These are phyloP conservation scores for Curvularia eragrostidis DNA, from an alignment of 2,329 filamentous ascomycete genomes.

Conservation along the genomic window DNA sequence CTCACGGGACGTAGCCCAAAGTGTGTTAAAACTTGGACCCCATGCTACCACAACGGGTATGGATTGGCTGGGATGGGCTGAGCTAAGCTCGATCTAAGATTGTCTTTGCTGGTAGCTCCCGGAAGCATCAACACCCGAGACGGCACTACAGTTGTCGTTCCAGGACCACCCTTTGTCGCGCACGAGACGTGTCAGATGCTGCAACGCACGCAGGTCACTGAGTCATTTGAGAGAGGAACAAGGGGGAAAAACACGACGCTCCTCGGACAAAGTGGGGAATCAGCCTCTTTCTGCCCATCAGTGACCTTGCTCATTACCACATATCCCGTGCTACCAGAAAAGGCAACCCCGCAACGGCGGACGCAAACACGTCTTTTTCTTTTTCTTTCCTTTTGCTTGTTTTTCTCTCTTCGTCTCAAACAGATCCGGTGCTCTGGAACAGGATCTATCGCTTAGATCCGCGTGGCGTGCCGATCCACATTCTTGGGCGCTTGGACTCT, in stretches of 20 bases:
- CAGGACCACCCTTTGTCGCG: conserved; percentile 25
- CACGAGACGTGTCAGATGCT: conserved; percentile 29
- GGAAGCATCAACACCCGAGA: conserved; percentile 46
- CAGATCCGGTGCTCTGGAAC: conserved; percentile 18
- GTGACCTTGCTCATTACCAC: neutral
- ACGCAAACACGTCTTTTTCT: neutral
- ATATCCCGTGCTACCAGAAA: neutral
- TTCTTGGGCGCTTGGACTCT: neutral
- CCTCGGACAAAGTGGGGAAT: neutral
- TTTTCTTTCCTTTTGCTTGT: neutral
- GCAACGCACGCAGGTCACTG: neutral
- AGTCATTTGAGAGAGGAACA: neutral
- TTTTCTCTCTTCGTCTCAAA: neutral
- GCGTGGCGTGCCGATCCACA: conserved; percentile 21
- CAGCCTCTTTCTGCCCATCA: neutral
- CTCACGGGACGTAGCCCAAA: conserved; percentile 11
- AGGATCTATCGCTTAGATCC: conserved; percentile 20
- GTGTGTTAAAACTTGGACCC: conserved; percentile 7
- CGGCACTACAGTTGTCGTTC: conserved; percentile 38
- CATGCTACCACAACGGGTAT: conserved; percentile 14
- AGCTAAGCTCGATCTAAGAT: conserved; percentile 45
- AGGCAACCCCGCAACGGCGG: neutral
- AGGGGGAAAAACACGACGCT: neutral
- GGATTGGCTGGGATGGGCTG: conserved; percentile 28
- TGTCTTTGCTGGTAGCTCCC: conserved; percentile 26